Evolutionary conservation across 768 basidiomycete genomes (phyloP), one percentile per base, ranked within the genome.

Genomic region (Tylopilus vinaceipallidus): DNA sequence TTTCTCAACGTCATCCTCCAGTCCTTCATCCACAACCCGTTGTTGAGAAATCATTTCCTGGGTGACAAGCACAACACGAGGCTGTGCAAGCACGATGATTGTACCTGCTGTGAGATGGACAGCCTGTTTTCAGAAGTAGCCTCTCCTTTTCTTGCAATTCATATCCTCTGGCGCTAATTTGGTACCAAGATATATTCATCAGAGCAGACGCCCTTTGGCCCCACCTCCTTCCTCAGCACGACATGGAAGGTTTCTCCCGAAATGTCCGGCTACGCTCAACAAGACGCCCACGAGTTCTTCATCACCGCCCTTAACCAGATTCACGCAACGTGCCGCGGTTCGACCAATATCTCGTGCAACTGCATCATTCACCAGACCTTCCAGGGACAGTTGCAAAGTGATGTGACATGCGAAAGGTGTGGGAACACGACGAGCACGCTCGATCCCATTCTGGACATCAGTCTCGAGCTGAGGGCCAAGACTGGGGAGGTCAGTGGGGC

Each of bases 91-190:
- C 65, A 70, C 24, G 79, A 79, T 20, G 81, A 83, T 39, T 97
- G 94, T 66, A 88, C 86, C 39, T 92, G 86, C 53, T 98, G 94
- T 63, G 94, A 95, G 66, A 90, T 98, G 88, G 94, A 98, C 68
- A 84, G 79, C 52, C 72, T 93, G 7, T 89, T 90, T 63, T 68
- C 82, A 6, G 89, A 91, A 72, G 89, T 86, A 49, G 41, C 60
- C 41, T 2, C 2, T 16, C 32, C 27, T n/a, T 17, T 39, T 14
- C 32, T 8, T 34, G 11, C 17, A 3, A 22, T 2, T 24, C 42
- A 14, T 4, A 14, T 20, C 20, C 30, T 14, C n/a, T 19, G 3
- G 10, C 7, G 30, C 40, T 33, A 12, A 45, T 36, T 36, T 23
- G 20, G 19, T 12, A 38, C 30, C 34, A 35, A 84, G 82, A 73